Evolutionary conservation across 192 early-diverging fungal genomes (phyloP).

Genomic region (Gigaspora rosea): DNA sequence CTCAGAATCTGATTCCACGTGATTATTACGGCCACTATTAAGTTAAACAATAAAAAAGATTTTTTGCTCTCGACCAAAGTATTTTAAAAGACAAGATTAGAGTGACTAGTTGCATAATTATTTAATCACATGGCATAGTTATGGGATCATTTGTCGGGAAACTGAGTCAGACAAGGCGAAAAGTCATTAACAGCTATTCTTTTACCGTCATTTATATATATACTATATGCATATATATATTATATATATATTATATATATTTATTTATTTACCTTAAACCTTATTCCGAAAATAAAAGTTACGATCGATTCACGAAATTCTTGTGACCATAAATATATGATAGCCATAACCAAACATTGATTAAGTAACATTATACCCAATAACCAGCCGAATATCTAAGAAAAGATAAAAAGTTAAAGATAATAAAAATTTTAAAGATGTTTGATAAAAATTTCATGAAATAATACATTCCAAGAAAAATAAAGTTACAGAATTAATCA

Average conservation of each 20-base stretch:
- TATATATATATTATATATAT: too few relatives aligned
- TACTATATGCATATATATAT: too few relatives aligned
- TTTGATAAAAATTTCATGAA: too few relatives aligned
- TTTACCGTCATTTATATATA: background rate
- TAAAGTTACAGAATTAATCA: too few relatives aligned
- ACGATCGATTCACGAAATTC: constrained; percentile 58
- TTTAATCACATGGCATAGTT: background rate
- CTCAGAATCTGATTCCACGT: too few relatives aligned
- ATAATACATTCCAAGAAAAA: too few relatives aligned
- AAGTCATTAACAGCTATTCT: too few relatives aligned
- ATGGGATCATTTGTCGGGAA: too few relatives aligned
- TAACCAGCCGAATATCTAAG: constrained; percentile 3
- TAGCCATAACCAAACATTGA: constrained; percentile 52
- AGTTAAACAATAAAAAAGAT: background rate
- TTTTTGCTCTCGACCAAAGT: background rate
- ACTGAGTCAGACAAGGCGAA: background rate
- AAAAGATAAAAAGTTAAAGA: background rate
- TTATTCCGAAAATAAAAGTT: constrained; percentile 73
- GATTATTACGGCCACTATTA: background rate
- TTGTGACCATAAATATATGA: constrained; percentile 80
- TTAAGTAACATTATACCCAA: constrained; percentile 36
- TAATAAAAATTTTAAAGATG: background rate
- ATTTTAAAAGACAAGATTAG: too few relatives aligned
- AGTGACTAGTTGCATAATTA: background rate
- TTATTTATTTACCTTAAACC: constrained; percentile 55